These are phyloP conservation scores for Trametes cinnabarina DNA, from an alignment of 768 basidiomycete genomes.

Conservation along the genomic window DNA sequence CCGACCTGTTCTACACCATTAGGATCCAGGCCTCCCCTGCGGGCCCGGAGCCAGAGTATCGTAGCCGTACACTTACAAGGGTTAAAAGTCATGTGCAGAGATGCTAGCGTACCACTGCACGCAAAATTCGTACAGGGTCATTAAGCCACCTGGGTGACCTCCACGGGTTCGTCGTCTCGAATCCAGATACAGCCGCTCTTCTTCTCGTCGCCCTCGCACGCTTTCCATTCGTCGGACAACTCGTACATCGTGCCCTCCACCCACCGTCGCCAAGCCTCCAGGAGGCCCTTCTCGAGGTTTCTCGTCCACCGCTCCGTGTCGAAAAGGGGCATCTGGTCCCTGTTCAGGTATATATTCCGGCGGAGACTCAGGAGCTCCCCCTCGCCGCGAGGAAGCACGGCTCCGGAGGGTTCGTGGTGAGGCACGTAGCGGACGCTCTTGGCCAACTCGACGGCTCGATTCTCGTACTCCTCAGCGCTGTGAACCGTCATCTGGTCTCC, in stretches of 20 bases:
- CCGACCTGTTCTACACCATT: neutral
- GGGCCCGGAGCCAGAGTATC: neutral
- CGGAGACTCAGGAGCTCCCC: constrained; percentile 43
- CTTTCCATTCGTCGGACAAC: constrained; percentile 38
- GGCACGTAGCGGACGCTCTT: constrained; percentile 26
- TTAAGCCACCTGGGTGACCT: constrained; percentile 19
- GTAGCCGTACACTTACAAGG: neutral
- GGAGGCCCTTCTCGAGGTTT: constrained; percentile 46
- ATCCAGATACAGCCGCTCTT: constrained; percentile 32
- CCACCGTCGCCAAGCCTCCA: constrained; percentile 47
- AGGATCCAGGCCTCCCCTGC: neutral
- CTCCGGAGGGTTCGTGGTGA: constrained; percentile 17
- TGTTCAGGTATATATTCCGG: constrained; percentile 38
- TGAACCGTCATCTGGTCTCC: constrained; percentile 47
- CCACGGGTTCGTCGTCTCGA: constrained; percentile 25
- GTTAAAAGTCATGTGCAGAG: too few species aligned
- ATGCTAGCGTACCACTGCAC: too few species aligned
- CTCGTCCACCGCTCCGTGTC: constrained; percentile 47
- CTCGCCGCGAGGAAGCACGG: constrained; percentile 21
- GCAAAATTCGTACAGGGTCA: too few species aligned
- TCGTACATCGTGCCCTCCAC: constrained; percentile 41
- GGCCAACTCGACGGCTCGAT: constrained; percentile 43
- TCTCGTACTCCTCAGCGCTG: constrained; percentile 44
- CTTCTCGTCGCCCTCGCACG: constrained; percentile 30
- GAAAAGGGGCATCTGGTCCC: constrained; percentile 45